Conservation (phyloP, 2,329 filamentous ascomycete genomes). For the Tolypocladium capitatum region DNA sequence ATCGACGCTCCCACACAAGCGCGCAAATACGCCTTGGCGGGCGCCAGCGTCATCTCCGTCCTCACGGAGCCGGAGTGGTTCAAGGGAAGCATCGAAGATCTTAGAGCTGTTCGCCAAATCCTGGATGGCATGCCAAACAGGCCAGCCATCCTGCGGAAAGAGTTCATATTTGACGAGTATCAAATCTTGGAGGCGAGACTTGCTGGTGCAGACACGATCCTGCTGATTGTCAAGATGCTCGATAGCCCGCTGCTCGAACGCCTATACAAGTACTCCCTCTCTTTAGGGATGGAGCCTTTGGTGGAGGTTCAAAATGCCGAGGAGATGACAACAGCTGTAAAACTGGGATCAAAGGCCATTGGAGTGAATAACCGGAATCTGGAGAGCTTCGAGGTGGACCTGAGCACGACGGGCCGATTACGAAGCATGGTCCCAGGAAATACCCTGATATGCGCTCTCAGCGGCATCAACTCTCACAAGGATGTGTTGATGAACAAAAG, state of each 20-base stretch:
- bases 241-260: conserved; percentile 57
- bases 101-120: conserved; percentile 74
- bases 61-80: conserved; percentile 98
- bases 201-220: conserved; percentile 84
- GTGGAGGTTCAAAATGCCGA: conserved; percentile 93
- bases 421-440: conserved; percentile 75
- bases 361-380: conserved; percentile 97
- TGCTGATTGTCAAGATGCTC: conserved; percentile 98
- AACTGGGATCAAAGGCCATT: conserved; percentile 79
- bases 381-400: conserved; percentile 91
- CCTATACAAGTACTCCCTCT: conserved; percentile 79
- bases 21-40: conserved; percentile 79
- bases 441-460: conserved; percentile 85
- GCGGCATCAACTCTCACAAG: conserved; percentile 78
- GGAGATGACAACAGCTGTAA: conserved; percentile 80
- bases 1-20: conserved; percentile 85
- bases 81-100: conserved; percentile 91
- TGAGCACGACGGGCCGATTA: conserved; percentile 79
- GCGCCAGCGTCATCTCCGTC: conserved; percentile 96
- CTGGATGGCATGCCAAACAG: conserved; percentile 85
- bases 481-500: conserved; percentile 81
- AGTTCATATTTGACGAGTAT: conserved; percentile 97
- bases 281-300: conserved; percentile 90
- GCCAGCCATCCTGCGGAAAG: conserved; percentile 84
- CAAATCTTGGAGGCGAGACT: conserved; percentile 91